Percentiles rank a stretch among this genome's conserved stretches.
Conservation (phyloP, 148 eudicot genomes). For the Cornus suecica region DNA sequence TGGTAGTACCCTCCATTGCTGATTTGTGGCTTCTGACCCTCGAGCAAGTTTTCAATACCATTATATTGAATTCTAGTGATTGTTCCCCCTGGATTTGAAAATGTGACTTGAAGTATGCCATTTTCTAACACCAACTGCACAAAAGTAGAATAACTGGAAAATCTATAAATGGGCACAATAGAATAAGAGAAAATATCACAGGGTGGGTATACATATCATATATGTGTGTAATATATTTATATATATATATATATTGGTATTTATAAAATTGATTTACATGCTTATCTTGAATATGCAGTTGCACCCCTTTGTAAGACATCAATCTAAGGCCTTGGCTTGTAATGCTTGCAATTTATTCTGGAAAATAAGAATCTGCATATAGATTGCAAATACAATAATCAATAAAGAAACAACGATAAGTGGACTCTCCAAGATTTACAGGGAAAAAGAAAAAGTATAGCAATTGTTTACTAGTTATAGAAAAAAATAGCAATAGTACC, state of each 20-base stretch:
- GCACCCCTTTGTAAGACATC: neutral
- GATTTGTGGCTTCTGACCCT: constrained; percentile 37
- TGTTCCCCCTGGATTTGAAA: constrained; percentile 60
- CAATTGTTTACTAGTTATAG: no score
- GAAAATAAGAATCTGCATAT: neutral
- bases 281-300: neutral
- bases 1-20: constrained; percentile 60
- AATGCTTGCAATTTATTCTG: neutral
- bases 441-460: neutral
- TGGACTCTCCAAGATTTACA: neutral
- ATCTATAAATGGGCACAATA: neutral
- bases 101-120: constrained; percentile 50
- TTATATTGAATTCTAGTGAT: constrained; percentile 48
- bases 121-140: constrained; percentile 48
- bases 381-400: neutral
- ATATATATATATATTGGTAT: neutral
- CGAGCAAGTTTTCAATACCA: constrained; percentile 62
- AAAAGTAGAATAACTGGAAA: neutral
- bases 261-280: neutral
- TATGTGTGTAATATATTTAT: no score
- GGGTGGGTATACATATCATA: neutral
- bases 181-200: neutral
- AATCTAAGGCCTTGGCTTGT: neutral
- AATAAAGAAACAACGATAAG: no score
- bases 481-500: no score